A percentile compares a stretch with the other conserved stretches of the same genome.
Evolutionary conservation across 257 asterid genomes (phyloP).

Genomic region (Solanum paucissectum): DNA sequence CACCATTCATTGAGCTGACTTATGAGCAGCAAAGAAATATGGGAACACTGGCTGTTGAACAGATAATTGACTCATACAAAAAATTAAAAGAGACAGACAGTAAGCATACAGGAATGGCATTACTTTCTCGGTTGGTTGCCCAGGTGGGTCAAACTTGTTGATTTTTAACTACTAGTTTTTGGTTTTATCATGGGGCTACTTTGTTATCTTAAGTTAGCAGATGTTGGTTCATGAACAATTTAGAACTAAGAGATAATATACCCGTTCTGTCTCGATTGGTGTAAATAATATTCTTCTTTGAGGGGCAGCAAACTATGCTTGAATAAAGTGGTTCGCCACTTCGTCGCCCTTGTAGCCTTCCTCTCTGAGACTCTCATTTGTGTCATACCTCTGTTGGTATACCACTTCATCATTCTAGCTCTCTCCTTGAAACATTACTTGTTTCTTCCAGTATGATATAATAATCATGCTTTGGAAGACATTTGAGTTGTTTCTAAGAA

Average conservation of each 20-base stretch:
- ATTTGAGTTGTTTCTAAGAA: neutral
- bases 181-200: slow-evolving; percentile 5
- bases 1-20: slow-evolving; percentile 44
- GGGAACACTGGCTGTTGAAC: slow-evolving; percentile 50
- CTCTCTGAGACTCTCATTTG: neutral
- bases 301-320: neutral
- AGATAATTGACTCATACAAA: slow-evolving; percentile 59
- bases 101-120: slow-evolving; percentile 67
- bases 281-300: neutral
- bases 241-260: neutral
- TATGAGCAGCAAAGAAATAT: slow-evolving; percentile 47
- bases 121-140: slow-evolving; percentile 84
- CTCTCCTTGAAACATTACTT: neutral
- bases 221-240: neutral
- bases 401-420: neutral
- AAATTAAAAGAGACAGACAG: slow-evolving; percentile 39
- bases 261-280: neutral
- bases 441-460: neutral
- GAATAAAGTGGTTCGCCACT: neutral
- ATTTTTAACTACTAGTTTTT: slow-evolving; percentile 1
- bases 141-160: slow-evolving; percentile 43
- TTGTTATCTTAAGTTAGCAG: slow-evolving; percentile 6
- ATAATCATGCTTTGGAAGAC: neutral
- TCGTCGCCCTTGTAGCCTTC: neutral
- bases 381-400: neutral